Evolutionary conservation across 2,329 filamentous ascomycete species (phyloP).

Genomic region (Pseudogymnoascus sp.): DNA sequence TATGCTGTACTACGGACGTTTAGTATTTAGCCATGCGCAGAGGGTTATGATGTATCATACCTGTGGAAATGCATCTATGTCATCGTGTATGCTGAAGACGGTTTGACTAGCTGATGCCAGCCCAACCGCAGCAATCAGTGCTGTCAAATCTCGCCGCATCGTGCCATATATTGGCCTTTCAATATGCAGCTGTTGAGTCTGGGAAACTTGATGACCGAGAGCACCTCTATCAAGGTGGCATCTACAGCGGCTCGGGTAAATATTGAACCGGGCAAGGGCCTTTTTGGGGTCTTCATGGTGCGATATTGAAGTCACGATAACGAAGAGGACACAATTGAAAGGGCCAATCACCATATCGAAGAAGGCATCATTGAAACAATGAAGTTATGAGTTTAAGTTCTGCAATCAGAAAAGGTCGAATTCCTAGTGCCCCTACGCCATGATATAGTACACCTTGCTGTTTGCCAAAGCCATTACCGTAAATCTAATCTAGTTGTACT

Average conservation of each 20-base stretch:
- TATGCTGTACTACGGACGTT: conserved; percentile 50
- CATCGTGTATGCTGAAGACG: conserved; percentile 63
- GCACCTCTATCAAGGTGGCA: not conserved
- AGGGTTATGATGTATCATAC: conserved; percentile 33
- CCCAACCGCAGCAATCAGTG: conserved; percentile 22
- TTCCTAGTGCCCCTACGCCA: conserved; percentile 8
- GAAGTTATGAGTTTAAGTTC: conserved; percentile 5
- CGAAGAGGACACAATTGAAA: not conserved
- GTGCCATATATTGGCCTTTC: conserved; percentile 21
- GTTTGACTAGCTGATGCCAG: conserved; percentile 44
- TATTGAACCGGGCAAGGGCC: not conserved
- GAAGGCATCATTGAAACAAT: not conserved
- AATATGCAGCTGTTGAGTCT: not conserved
- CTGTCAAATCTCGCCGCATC: conserved; percentile 24
- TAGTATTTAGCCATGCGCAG: conserved; percentile 10
- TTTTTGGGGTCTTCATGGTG: not conserved
- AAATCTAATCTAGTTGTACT: conserved; percentile 72
- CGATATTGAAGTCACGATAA: not conserved
- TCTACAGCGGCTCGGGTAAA: conserved; percentile 1
- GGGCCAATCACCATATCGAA: not conserved
- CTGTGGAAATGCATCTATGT: conserved; percentile 63
- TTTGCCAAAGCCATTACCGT: conserved; percentile 10
- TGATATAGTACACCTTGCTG: conserved; percentile 11
- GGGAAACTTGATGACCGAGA: not conserved
- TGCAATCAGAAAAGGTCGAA: conserved; percentile 10